A percentile compares a stretch with the other conserved stretches of the same genome.
phyloP scores from a whole-genome alignment of 352 stramenopile genomes.

The Phytophthora syringae region DNA sequence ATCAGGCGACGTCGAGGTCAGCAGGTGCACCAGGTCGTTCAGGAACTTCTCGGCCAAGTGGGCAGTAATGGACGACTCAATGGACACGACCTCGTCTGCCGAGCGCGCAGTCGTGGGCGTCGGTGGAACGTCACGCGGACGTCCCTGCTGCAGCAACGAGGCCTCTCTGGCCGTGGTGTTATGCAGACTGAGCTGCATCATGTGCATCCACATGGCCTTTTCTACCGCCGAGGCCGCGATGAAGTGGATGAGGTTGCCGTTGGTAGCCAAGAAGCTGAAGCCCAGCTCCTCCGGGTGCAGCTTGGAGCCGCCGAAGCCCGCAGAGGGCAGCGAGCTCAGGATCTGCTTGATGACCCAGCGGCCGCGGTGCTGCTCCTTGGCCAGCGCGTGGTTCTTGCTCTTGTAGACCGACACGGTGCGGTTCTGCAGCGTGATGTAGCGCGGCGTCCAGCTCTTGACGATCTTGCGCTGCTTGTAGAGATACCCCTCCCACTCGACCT shows the following conservation, averaged over 20 bases:
- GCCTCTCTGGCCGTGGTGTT: conserved; percentile 50
- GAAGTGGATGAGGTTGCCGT: conserved; percentile 87
- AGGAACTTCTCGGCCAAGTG: conserved; percentile 80
- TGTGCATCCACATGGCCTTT: conserved; percentile 86
- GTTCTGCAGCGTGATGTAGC: conserved; percentile 89
- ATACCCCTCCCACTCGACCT: conserved; percentile 90
- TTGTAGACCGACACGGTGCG: conserved; percentile 86
- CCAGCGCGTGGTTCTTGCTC: conserved; percentile 85
- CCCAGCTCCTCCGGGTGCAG: conserved; percentile 78
- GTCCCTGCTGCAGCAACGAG: conserved; percentile 47
- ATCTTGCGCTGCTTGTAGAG: conserved; percentile 92
- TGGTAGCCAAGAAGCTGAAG: conserved; percentile 86
- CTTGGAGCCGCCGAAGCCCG: conserved; percentile 82
- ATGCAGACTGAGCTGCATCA: conserved; percentile 76
- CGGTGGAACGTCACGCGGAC: conserved; percentile 34
- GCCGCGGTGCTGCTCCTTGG: conserved; percentile 79
- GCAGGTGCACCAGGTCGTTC: conserved; percentile 58
- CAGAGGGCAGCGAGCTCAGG: conserved; percentile 75
- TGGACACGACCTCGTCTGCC: conserved; percentile 52
- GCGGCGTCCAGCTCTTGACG: conserved; percentile 89
- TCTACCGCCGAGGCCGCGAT: conserved; percentile 78
- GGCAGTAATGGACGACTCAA: conserved; percentile 72
- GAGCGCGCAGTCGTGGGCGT: conserved; percentile 37
- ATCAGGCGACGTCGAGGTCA: conserved; percentile 49
- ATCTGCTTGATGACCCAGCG: conserved; percentile 87